phyloP scores from a whole-genome alignment of 495 filamentous ascomycete species.

The Podospora didyma region DNA sequence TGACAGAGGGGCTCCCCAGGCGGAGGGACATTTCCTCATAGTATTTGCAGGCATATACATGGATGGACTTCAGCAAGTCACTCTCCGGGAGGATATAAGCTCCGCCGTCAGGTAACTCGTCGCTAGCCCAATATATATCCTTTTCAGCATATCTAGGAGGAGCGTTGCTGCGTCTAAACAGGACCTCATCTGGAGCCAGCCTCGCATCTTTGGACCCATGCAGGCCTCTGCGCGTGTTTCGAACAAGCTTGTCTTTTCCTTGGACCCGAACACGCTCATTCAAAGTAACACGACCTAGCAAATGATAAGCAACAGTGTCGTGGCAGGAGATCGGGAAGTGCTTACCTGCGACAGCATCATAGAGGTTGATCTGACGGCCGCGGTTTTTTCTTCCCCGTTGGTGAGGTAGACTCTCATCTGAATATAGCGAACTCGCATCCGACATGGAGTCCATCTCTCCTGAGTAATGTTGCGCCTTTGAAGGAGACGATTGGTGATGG shows the following conservation, averaged over 20 bases:
- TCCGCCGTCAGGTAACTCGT: constrained; percentile 39
- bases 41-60: constrained; percentile 69
- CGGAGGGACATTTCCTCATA: constrained; percentile 48
- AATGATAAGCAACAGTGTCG: constrained; percentile 1
- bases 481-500: too few relatives aligned
- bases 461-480: too few relatives aligned
- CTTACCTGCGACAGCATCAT: constrained; percentile 77
- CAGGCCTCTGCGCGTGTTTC: constrained; percentile 45
- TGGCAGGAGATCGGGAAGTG: neutral
- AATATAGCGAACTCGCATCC: neutral
- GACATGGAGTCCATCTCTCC: constrained; percentile 2
- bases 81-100: constrained; percentile 57
- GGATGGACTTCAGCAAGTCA: constrained; percentile 72
- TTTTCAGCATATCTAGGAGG: constrained; percentile 63
- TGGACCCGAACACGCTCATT: constrained; percentile 15
- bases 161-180: constrained; percentile 61
- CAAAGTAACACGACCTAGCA: constrained; percentile 45
- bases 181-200: constrained; percentile 68
- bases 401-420: neutral
- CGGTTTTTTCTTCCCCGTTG: neutral
- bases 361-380: constrained; percentile 53
- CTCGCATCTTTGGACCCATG: constrained; percentile 45
- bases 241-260: constrained; percentile 42
- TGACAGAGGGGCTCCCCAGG: constrained; percentile 15
- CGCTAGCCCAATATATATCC: constrained; percentile 63